Percentiles rank a stretch among this genome's conserved stretches.
These are phyloP conservation scores for Hortiboletus flavorubellus DNA, from an alignment of 768 basidiomycete species.

Conservation along the genomic window DNA sequence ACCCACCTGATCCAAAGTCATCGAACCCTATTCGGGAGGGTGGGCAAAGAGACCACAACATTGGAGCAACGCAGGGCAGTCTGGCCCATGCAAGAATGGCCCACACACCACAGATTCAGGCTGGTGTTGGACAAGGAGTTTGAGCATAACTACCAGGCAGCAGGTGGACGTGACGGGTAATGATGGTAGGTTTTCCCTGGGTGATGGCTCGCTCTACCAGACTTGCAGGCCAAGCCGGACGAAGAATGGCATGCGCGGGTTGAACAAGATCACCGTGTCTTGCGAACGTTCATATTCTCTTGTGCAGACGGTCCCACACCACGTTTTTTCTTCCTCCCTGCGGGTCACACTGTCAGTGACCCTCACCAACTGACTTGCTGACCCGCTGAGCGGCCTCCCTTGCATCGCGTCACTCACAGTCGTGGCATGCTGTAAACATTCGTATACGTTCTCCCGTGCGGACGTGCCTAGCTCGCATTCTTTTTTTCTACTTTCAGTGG, in stretches of 20 bases:
- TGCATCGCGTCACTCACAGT: too few species aligned
- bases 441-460: too few species aligned
- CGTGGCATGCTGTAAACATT: too few species aligned
- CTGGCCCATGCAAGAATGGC: slow-evolving; percentile 93
- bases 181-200: slow-evolving; percentile 67
- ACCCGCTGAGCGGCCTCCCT: too few species aligned
- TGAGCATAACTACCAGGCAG: slow-evolving; percentile 65
- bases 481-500: too few species aligned
- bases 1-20: slow-evolving; percentile 74
- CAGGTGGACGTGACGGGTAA: slow-evolving; percentile 90
- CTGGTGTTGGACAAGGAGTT: slow-evolving; percentile 72
- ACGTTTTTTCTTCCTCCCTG: slow-evolving; percentile 40
- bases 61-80: slow-evolving; percentile 92
- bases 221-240: slow-evolving; percentile 81
- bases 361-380: too few species aligned
- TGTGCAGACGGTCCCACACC: slow-evolving; percentile 63
- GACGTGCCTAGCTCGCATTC: too few species aligned
- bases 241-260: slow-evolving; percentile 62
- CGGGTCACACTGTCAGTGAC: too few species aligned
- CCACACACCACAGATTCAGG: slow-evolving; percentile 85
- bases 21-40: slow-evolving; percentile 85
- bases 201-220: slow-evolving; percentile 64
- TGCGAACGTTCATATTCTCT: slow-evolving; percentile 83
- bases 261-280: slow-evolving; percentile 67
- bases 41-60: slow-evolving; percentile 88